phyloP scores from a whole-genome alignment of 179 eudicot genomes.

The Monotropa hypopitys region DNA sequence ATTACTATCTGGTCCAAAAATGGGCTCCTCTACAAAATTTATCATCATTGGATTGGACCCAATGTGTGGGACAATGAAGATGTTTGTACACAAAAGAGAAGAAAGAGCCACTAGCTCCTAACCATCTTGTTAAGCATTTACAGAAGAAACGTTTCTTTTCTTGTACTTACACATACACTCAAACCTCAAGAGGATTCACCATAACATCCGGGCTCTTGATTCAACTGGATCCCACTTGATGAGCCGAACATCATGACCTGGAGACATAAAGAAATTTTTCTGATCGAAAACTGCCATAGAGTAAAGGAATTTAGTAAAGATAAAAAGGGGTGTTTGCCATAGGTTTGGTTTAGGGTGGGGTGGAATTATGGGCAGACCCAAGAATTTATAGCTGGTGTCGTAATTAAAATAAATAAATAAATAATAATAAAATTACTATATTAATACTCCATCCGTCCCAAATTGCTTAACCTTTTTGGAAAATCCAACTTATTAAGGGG shows the following conservation, averaged over 20 bases:
- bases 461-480: too few relatives aligned
- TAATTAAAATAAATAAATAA: too few relatives aligned
- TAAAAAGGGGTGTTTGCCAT: not conserved
- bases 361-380: too few relatives aligned
- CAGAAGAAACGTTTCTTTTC: slow-evolving; percentile 4
- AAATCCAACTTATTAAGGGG: too few relatives aligned
- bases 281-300: too few relatives aligned
- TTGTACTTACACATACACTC: slow-evolving; percentile 10
- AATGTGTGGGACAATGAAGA: slow-evolving; percentile 1
- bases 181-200: not conserved
- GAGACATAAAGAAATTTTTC: not conserved
- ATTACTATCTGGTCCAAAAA: slow-evolving; percentile 14
- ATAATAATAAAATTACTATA: too few relatives aligned
- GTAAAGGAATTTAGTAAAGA: not conserved
- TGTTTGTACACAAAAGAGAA: slow-evolving; percentile 9
- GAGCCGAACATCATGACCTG: slow-evolving; percentile 7
- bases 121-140: slow-evolving; percentile 11
- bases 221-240: slow-evolving; percentile 12
- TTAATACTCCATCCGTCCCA: too few relatives aligned
- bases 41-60: not conserved
- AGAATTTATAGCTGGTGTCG: too few relatives aligned
- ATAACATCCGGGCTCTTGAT: slow-evolving; percentile 18
- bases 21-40: slow-evolving; percentile 15
- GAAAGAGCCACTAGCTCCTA: slow-evolving; percentile 7
- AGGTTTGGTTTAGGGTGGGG: too few relatives aligned